Percentiles rank a stretch among this genome's conserved stretches.
Evolutionary conservation across 805 yeast genomes (phyloP).

Genomic region (Saccharomycopsis sp.): DNA sequence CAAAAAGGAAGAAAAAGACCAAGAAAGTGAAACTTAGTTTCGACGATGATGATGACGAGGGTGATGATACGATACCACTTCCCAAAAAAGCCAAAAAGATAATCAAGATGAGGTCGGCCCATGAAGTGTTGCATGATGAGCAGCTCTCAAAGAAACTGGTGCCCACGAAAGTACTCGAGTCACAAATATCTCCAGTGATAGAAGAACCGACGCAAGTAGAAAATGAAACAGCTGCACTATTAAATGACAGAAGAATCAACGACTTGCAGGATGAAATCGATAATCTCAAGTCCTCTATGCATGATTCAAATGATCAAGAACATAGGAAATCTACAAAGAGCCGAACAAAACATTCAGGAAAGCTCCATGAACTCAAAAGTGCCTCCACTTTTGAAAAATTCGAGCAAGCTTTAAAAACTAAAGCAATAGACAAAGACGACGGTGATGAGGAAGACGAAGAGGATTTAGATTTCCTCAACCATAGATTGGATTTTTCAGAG

Average conservation of each 20-base stretch:
- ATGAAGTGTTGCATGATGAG: constrained; percentile 31
- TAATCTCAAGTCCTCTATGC: neutral
- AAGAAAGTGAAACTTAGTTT: constrained; percentile 17
- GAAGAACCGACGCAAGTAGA: too few species aligned
- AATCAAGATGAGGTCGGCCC: constrained; percentile 38
- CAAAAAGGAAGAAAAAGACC: constrained; percentile 22
- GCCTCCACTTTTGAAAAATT: neutral
- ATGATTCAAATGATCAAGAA: neutral
- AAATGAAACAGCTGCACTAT: neutral
- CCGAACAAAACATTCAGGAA: neutral
- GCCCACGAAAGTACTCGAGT: too few species aligned
- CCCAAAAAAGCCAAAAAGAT: constrained; percentile 14
- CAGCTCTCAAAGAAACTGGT: constrained; percentile 22
- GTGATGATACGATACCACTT: constrained; percentile 11
- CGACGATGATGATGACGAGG: constrained; percentile 17
- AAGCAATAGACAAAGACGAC: neutral
- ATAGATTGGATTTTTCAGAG: neutral
- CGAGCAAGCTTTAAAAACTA: neutral
- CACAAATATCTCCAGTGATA: too few species aligned
- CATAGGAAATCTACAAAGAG: neutral
- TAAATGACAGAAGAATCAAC: neutral
- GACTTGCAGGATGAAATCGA: neutral
- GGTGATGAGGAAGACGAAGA: neutral
- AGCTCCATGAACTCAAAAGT: neutral
- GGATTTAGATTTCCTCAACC: neutral